These are phyloP conservation scores for Penicillium sp. DNA, from an alignment of 2,329 filamentous ascomycete genomes.

Conservation along the genomic window DNA sequence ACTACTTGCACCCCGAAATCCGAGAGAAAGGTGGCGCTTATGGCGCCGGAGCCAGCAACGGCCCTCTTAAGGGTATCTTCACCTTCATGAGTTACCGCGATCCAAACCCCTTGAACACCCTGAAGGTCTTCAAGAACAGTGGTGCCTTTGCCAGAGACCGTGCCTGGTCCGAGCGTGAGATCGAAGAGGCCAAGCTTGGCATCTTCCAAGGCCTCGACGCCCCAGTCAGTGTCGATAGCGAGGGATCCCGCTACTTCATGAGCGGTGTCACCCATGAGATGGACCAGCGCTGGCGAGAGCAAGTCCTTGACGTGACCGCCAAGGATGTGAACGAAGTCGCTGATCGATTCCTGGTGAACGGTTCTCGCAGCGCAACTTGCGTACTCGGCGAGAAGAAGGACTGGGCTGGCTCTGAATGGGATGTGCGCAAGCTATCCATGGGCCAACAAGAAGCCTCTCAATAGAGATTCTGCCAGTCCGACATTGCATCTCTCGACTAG, in stretches of 20 bases:
- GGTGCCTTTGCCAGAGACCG: slow-evolving; percentile 81
- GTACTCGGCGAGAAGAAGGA: slow-evolving; percentile 82
- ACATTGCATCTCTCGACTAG: slow-evolving; percentile 21
- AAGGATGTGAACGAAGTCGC: slow-evolving; percentile 79
- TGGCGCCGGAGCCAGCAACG: slow-evolving; percentile 83
- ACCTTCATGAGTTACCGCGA: slow-evolving; percentile 97
- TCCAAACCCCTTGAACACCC: slow-evolving; percentile 85
- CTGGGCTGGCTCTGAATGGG: slow-evolving; percentile 74
- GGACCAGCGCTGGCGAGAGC: slow-evolving; percentile 79
- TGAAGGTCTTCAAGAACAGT: slow-evolving; percentile 79
- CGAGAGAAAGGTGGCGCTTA: slow-evolving; percentile 97
- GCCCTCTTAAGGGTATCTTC: slow-evolving; percentile 78
- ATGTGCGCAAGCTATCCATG: slow-evolving; percentile 71
- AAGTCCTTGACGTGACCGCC: slow-evolving; percentile 80
- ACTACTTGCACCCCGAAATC: slow-evolving; percentile 95
- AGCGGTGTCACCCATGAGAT: slow-evolving; percentile 84
- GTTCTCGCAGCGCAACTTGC: slow-evolving; percentile 60
- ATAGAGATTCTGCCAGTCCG: background rate
- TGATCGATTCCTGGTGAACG: slow-evolving; percentile 75
- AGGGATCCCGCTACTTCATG: slow-evolving; percentile 84
- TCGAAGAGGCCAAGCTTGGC: slow-evolving; percentile 94
- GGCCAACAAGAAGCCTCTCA: slow-evolving; percentile 8
- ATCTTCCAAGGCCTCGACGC: slow-evolving; percentile 93
- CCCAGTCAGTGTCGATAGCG: slow-evolving; percentile 79
- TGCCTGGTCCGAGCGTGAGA: slow-evolving; percentile 76